Evolutionary conservation across 768 basidiomycete genomes (phyloP).

Genomic region (Boletellus emodensis): DNA sequence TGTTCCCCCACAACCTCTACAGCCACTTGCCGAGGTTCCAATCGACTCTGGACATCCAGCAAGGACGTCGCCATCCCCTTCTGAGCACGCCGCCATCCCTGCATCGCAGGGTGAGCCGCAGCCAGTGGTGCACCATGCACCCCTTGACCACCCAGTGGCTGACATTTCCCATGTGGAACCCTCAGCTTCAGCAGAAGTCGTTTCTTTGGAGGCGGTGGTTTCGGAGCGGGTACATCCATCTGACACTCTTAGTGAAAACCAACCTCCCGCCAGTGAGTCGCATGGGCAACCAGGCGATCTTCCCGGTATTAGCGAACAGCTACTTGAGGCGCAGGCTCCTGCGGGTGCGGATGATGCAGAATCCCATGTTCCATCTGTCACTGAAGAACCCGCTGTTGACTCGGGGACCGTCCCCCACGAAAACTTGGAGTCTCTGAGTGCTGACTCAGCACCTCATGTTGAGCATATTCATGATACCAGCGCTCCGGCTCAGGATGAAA

Average conservation of each 20-base stretch:
- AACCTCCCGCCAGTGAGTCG: constrained; percentile 19
- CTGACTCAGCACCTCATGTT: constrained; percentile 9
- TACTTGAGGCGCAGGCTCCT: constrained; percentile 4
- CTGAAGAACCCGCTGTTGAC: constrained; percentile 2
- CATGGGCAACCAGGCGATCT: constrained; percentile 12
- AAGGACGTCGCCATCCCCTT: background rate
- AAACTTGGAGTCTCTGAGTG: constrained; percentile 3
- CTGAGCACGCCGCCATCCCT: constrained; percentile 7
- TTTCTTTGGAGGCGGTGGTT: constrained; percentile 5
- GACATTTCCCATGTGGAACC: constrained; percentile 17
- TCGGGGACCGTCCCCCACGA: constrained; percentile 11
- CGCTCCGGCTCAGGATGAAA: constrained; percentile 8
- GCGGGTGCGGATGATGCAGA: constrained; percentile 6
- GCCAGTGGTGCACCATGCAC: constrained; percentile 8
- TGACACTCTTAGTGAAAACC: constrained; percentile 4
- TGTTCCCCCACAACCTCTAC: constrained; percentile 10
- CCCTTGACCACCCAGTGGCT: constrained; percentile 16
- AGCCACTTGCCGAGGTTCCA: constrained; percentile 12
- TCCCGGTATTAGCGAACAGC: constrained; percentile 1
- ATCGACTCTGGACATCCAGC: constrained; percentile 15
- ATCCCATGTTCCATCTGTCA: background rate
- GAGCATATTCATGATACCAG: constrained; percentile 7
- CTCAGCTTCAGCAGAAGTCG: constrained; percentile 4
- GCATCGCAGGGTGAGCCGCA: constrained; percentile 5
- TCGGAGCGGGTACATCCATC: constrained; percentile 5